Conservation (phyloP, 345 rosid species). For the Populus davidiana region DNA sequence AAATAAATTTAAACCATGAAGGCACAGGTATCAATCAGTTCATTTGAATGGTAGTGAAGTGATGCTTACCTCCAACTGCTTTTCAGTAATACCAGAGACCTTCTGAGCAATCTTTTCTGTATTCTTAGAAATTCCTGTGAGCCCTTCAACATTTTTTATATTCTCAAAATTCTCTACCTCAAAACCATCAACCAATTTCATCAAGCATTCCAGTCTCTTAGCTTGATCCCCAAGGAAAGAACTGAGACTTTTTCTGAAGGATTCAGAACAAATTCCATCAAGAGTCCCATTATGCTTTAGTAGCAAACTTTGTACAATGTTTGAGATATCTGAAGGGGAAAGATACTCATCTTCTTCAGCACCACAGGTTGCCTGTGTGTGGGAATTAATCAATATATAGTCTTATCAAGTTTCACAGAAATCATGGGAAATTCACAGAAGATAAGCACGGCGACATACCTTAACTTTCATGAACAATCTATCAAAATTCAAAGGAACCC, state of each 20-base stretch:
- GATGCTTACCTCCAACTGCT: constrained; percentile 73
- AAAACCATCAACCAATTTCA: constrained; percentile 15
- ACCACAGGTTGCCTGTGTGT: constrained; percentile 79
- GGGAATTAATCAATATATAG: constrained; percentile 7
- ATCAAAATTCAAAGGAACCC: constrained; percentile 73
- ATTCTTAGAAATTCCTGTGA: constrained; percentile 31
- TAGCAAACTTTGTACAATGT: constrained; percentile 44
- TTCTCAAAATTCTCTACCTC: constrained; percentile 13
- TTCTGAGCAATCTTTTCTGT: constrained; percentile 45
- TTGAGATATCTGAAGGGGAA: constrained; percentile 45
- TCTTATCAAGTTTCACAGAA: not conserved
- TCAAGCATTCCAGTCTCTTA: constrained; percentile 26
- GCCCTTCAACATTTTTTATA: constrained; percentile 9
- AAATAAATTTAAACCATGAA: not conserved
- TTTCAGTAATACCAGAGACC: constrained; percentile 63
- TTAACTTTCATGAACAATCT: constrained; percentile 71
- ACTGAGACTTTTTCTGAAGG: constrained; percentile 60
- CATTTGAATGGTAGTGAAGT: not conserved
- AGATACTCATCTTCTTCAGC: constrained; percentile 51
- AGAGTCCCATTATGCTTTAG: constrained; percentile 35
- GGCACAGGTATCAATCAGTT: not conserved
- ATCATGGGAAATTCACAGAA: constrained; percentile 8
- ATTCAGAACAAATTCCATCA: constrained; percentile 52
- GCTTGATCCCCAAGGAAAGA: constrained; percentile 37
- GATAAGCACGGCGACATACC: constrained; percentile 39